phyloP scores from a whole-genome alignment of 2,329 filamentous ascomycete genomes.

The Myriosclerotinia duriaeana region DNA sequence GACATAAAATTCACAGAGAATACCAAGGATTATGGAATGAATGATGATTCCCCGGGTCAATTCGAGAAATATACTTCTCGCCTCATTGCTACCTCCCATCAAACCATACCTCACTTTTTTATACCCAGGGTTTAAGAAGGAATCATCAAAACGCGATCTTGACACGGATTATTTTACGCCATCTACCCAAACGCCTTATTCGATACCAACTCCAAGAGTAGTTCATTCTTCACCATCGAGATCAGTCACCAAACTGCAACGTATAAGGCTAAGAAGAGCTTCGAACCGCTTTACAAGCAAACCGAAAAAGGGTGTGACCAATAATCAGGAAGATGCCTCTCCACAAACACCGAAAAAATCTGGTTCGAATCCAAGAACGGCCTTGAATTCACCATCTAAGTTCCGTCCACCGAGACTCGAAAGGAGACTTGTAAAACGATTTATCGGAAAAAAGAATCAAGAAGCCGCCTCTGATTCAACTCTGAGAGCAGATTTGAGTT shows the following conservation, averaged over 20 bases:
- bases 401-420: background rate
- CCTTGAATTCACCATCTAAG: background rate
- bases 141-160: background rate
- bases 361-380: background rate
- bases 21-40: background rate
- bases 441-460: too few species aligned
- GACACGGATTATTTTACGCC: background rate
- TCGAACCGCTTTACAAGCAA: too few species aligned
- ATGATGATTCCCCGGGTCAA: background rate
- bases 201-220: background rate
- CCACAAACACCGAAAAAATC: background rate
- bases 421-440: too few species aligned
- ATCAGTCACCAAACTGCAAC: too few species aligned
- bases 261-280: too few species aligned
- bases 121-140: background rate
- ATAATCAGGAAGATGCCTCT: too few species aligned
- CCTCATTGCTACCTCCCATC: background rate
- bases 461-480: too few species aligned
- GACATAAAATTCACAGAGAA: background rate
- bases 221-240: background rate
- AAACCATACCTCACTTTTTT: background rate
- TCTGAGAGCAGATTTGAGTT: background rate
- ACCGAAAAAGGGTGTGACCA: too few species aligned
- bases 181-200: background rate
- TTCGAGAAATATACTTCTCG: background rate